A percentile compares a stretch with the other conserved stretches of the same genome.
Conservation (phyloP, 257 asterid genomes). For the Przewalskia tangutica region DNA sequence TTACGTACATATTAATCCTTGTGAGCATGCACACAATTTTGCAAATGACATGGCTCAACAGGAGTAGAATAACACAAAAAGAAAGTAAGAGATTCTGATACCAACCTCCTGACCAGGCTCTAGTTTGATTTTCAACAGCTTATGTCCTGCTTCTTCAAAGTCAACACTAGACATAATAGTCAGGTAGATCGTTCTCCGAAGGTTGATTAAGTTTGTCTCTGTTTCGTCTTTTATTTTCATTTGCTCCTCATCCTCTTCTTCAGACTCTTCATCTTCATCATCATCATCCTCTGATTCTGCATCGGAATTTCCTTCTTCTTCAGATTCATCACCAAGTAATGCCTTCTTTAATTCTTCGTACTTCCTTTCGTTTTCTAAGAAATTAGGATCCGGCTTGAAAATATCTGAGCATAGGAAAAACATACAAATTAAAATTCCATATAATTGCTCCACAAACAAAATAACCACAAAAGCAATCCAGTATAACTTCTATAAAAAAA, state of each 20-base stretch:
- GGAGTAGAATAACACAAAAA: not conserved
- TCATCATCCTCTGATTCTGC: constrained; percentile 45
- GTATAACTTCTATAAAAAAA: not conserved
- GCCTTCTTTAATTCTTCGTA: constrained; percentile 83
- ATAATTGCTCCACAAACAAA: not conserved
- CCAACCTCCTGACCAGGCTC: constrained; percentile 95
- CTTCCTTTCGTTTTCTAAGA: constrained; percentile 56
- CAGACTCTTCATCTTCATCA: constrained; percentile 63
- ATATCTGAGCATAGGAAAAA: constrained; percentile 33
- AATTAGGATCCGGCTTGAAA: constrained; percentile 69
- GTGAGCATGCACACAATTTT: not conserved
- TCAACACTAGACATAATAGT: constrained; percentile 93
- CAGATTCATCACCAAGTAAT: constrained; percentile 78
- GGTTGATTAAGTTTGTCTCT: constrained; percentile 74
- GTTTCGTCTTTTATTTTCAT: constrained; percentile 82
- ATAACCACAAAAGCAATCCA: not conserved
- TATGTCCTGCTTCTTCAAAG: constrained; percentile 93
- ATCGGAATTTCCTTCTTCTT: constrained; percentile 51
- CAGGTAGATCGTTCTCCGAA: constrained; percentile 76
- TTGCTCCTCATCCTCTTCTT: constrained; percentile 68
- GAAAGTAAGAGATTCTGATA: not conserved
- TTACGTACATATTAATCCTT: not conserved
- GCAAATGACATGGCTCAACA: not conserved
- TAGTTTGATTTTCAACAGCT: constrained; percentile 64
- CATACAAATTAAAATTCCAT: not conserved